phyloP scores from a whole-genome alignment of 768 basidiomycete genomes.

The Leccinum obscurum region DNA sequence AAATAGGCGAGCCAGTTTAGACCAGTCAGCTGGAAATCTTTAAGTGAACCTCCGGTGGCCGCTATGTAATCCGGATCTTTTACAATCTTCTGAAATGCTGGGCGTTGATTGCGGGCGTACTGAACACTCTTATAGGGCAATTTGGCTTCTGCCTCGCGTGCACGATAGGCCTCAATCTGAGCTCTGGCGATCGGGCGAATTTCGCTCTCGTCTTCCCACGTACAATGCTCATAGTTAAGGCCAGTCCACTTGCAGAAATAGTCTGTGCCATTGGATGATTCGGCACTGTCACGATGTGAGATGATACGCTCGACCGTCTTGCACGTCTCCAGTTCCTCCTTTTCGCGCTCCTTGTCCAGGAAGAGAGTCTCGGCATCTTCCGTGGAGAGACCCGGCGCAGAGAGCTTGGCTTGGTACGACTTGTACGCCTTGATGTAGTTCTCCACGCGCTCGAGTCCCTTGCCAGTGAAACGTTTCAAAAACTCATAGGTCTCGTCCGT shows the following conservation, averaged over 20 bases:
- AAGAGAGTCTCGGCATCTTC: constrained; percentile 91
- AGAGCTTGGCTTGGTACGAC: constrained; percentile 63
- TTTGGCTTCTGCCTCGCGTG: constrained; percentile 71
- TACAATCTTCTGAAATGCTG: constrained; percentile 76
- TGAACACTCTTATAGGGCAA: constrained; percentile 82
- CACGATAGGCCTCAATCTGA: constrained; percentile 77
- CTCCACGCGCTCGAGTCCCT: constrained; percentile 95
- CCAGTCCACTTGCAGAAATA: constrained; percentile 98
- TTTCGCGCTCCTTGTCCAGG: constrained; percentile 87
- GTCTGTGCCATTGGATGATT: constrained; percentile 54
- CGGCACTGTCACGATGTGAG: constrained; percentile 64
- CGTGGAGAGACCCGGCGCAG: constrained; percentile 63
- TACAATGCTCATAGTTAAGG: constrained; percentile 91
- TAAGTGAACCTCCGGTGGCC: constrained; percentile 78
- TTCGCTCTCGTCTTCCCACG: constrained; percentile 89
- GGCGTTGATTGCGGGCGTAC: constrained; percentile 69
- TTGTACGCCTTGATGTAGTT: constrained; percentile 97
- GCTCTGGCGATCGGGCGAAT: constrained; percentile 75
- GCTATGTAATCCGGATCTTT: constrained; percentile 87
- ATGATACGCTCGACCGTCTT: constrained; percentile 92
- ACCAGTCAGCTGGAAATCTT: constrained; percentile 98
- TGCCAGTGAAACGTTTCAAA: no score
- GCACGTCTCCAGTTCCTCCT: constrained; percentile 88
- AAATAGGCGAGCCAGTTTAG: constrained; percentile 97
- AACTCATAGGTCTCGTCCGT: no score